A percentile compares a stretch with the other conserved stretches of the same genome.
phyloP scores from a whole-genome alignment of 2,329 filamentous ascomycete genomes.

The Cladophialophora yegresii region DNA sequence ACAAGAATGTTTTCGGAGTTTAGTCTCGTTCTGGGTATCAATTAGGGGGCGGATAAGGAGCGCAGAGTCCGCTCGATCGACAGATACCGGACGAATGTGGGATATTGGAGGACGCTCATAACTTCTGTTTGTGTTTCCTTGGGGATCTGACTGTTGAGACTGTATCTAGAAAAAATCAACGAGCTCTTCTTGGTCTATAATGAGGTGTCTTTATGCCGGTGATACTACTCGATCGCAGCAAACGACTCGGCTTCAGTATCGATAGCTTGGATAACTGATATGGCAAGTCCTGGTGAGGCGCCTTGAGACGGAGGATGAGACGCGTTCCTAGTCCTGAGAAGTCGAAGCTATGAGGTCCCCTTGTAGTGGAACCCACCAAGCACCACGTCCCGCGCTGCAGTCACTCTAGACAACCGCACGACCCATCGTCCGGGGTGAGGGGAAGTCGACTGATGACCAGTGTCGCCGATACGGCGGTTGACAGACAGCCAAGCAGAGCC shows the following conservation, averaged over 20 bases:
- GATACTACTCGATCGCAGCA: not conserved
- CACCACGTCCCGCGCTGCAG: not conserved
- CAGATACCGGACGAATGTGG: not conserved
- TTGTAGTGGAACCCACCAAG: not conserved
- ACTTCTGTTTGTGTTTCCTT: not conserved
- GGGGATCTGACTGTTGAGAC: not conserved
- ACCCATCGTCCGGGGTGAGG: not conserved
- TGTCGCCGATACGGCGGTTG: not conserved
- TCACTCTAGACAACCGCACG: not conserved
- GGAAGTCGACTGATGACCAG: not conserved
- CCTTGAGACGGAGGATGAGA: not conserved
- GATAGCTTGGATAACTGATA: not conserved
- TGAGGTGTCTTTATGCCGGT: not conserved
- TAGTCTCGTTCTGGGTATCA: not conserved
- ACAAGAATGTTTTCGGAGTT: no score
- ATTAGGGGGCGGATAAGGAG: not conserved
- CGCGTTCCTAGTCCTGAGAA: no score
- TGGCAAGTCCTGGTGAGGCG: not conserved
- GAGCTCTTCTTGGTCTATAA: not conserved
- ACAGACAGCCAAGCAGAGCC: conserved; percentile 3
- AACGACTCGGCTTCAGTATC: not conserved
- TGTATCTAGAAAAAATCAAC: not conserved
- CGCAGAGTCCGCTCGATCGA: not conserved
- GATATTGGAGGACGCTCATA: not conserved
- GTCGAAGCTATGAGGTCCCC: not conserved